These are phyloP conservation scores for Protea cynaroides DNA, from an alignment of 164 flowering plant species.

Conservation along the genomic window DNA sequence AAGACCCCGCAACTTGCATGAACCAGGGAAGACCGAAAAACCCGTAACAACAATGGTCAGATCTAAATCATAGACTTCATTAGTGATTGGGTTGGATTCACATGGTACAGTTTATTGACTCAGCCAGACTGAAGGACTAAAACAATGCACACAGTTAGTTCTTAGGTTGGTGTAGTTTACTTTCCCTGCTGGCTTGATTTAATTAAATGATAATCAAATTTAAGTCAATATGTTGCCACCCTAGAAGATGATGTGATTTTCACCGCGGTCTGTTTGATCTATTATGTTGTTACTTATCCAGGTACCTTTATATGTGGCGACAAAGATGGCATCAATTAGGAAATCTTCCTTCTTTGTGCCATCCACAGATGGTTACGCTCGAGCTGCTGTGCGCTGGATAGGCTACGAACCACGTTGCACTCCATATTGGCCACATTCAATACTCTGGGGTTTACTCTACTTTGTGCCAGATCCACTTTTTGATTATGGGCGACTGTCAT, in stretches of 20 bases:
- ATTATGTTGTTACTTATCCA: constrained; percentile 13
- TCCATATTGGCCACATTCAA: constrained; percentile 75
- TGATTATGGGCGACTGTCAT: constrained; percentile 47
- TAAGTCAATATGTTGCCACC: too few relatives aligned
- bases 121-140: too few relatives aligned
- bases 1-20: too few relatives aligned
- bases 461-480: constrained; percentile 44
- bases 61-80: too few relatives aligned
- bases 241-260: neutral
- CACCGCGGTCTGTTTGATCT: neutral
- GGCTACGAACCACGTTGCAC: constrained; percentile 81
- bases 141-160: too few relatives aligned
- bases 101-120: too few relatives aligned
- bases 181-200: too few relatives aligned
- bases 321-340: constrained; percentile 72
- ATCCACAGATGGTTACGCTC: constrained; percentile 58
- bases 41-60: too few relatives aligned
- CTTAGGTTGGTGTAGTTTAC: too few relatives aligned
- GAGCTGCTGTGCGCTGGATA: constrained; percentile 52
- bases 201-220: too few relatives aligned
- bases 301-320: constrained; percentile 75
- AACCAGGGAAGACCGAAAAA: too few relatives aligned
- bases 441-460: constrained; percentile 41
- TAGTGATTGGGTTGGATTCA: too few relatives aligned
- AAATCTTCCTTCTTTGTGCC: constrained; percentile 72